Evolutionary conservation across 257 asterid genomes (phyloP), one percentile per base, ranked within the genome.

Genomic region (Petunia secreta): DNA sequence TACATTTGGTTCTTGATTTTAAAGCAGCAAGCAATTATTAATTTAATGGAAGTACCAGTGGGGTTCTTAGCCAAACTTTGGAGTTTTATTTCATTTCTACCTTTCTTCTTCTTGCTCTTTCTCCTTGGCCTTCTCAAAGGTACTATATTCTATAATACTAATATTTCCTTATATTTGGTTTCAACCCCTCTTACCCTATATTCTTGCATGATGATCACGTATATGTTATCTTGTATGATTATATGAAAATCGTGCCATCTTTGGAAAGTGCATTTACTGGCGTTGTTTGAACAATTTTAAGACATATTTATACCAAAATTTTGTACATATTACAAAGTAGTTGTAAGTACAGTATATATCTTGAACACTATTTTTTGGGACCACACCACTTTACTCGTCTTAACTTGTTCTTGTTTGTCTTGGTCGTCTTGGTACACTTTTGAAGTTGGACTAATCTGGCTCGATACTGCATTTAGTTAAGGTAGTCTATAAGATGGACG

Each of bases 71-170:
- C 94, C 1, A 94, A 80, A 87, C 83, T 88, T 7, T 91, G 98
- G 97, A 92, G 94, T 80, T 92, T 94, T 38, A 16, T 90, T 81
- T 92, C 94, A 65, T 94, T 94, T 79, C 82, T 94, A 80, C 98
- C 98, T 69, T 94, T 91, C 90, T 94, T 94, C 85, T 38, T 88
- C 87, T 88, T 87, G 87, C 93, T 94, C 82, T 83, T 88, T 85
- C 10, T 86, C 36, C 97, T 94, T 46, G 97, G 98, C 82, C 50
- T 77, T 60, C 84, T 94, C 79, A 94, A 94, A 91, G 98, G 98
- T 89, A 43, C 73, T 2, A 1, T 6, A 34, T n/a, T 25, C 25
- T 25, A 25, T 25, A 25, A 14, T 76, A 8, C 8, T 52, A 13
- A 0, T 75, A 38, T 37, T 67, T 14, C 65, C 37, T 40, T 39